Base-by-base conservation (phyloP, 2,329 filamentous ascomycete genomes). In the Clarireedia hainanense region DNA sequence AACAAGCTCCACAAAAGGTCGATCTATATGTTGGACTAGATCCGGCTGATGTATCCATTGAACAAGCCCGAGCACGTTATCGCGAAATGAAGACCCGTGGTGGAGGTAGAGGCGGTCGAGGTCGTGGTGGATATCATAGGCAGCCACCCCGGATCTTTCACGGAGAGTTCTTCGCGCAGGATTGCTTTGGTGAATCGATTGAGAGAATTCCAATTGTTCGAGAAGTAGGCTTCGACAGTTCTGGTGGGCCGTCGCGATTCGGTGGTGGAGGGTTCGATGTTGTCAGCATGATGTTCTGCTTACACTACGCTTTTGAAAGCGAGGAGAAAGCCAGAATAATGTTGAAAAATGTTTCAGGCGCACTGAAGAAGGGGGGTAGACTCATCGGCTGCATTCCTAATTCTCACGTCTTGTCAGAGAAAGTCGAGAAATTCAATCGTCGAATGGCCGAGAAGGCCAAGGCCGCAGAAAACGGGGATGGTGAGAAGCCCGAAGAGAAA, bases 211-310 rank as follows among this genome's bases (percentile, higher is more conserved):
- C 86, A 14, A 86, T 96, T 62, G 79, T 99, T 50, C 81, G 81
- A 49, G 82, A 95, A 56, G 90, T 99, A 30, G 94, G 94, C 23
- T 96, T 96, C 64, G 95, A 67, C 49, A 61, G 59, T 0, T 86
- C 85, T 58, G 81, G 78, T 14, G 84, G 75, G 65, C 88, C 76
- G 74, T 88, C 83, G 71, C 84, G 83, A 40, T 85, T 80, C 73
- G 80, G 81, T 59, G 83, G 83, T 52, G 86, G 86, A 55, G 91
- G 92, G 4, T 99, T 97, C 65, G 94, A 99, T 69, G 88, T 97
- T 43, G 92, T 99, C 60, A 91, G 87, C 68, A 96, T 96, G 83
- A 99, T 99, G 94, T 99, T 99, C 72, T 95, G 91, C 67, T 94
- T 99, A 84, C 94, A 99, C 74, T 99, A 99, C 70, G 91, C 94